A percentile compares a stretch with the other conserved stretches of the same genome.
phyloP scores from a whole-genome alignment of 1,284 basidiomycete genomes.

The Cryptococcus sp. region DNA sequence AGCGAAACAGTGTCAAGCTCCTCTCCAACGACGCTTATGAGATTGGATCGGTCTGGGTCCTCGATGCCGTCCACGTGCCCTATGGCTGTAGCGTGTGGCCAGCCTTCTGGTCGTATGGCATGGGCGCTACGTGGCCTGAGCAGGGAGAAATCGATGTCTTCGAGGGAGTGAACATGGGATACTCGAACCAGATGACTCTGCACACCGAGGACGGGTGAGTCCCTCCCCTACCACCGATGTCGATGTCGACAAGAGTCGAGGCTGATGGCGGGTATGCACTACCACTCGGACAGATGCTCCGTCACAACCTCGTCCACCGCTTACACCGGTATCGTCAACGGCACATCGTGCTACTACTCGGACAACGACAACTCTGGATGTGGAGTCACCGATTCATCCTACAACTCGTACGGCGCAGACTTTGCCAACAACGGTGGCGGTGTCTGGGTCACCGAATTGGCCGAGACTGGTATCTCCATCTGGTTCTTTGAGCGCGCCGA shows the following conservation, averaged over 20 bases:
- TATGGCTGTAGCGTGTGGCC: conserved; percentile 46
- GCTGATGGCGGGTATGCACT: not conserved
- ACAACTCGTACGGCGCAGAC: conserved; percentile 35
- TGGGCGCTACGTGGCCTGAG: conserved; percentile 62
- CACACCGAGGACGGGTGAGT: conserved; percentile 59
- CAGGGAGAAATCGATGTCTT: conserved; percentile 78
- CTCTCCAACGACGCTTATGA: conserved; percentile 62
- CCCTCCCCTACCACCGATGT: not conserved
- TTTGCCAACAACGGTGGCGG: conserved; percentile 43
- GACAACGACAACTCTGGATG: conserved; percentile 63
- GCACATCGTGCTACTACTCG: conserved; percentile 34
- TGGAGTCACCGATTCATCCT: conserved; percentile 43
- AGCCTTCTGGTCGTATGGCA: conserved; percentile 35
- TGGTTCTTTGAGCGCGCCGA: conserved; percentile 69
- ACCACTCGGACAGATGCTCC: conserved; percentile 28
- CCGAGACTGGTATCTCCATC: conserved; percentile 64
- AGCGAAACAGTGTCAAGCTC: conserved; percentile 71
- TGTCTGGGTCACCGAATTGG: conserved; percentile 68
- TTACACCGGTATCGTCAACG: conserved; percentile 34
- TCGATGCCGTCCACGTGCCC: conserved; percentile 69
- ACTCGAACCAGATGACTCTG: conserved; percentile 75
- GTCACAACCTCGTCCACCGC: conserved; percentile 22
- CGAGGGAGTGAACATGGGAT: conserved; percentile 74
- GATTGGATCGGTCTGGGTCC: conserved; percentile 67
- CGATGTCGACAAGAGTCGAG: not conserved